Evolutionary conservation across 129 eudicot species (phyloP).

Genomic region (Chrysanthemum lavandulifolium): DNA sequence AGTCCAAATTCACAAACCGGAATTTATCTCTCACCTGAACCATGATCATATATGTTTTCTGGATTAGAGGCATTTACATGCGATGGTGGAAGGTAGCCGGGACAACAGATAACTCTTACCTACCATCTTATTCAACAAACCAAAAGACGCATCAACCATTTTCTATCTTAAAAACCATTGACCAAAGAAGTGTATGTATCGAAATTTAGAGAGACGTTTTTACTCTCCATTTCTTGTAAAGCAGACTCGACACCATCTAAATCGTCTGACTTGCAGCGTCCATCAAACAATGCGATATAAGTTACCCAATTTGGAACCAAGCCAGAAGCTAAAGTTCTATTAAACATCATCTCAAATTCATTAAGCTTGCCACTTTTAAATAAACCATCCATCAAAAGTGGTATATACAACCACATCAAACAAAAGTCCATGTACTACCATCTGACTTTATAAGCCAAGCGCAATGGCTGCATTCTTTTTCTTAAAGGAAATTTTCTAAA

Average conservation of each 20-base stretch:
- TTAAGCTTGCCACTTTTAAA: slow-evolving; percentile 57
- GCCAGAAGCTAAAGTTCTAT: slow-evolving; percentile 21
- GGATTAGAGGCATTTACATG: too few relatives aligned
- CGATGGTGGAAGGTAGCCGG: slow-evolving; percentile 44
- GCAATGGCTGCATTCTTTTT: slow-evolving; percentile 36
- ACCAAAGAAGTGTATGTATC: slow-evolving; percentile 69
- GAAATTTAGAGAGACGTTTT: slow-evolving; percentile 58
- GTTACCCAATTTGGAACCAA: too few relatives aligned
- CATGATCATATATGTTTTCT: too few relatives aligned
- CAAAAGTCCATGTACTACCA: slow-evolving; percentile 71
- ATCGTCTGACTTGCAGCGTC: slow-evolving; percentile 64
- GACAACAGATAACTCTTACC: slow-evolving; percentile 29
- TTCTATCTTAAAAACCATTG: slow-evolving; percentile 55
- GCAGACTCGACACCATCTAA: slow-evolving; percentile 47
- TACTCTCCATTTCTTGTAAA: slow-evolving; percentile 64
- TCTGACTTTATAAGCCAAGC: slow-evolving; percentile 54
- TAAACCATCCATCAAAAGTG: slow-evolving; percentile 73
- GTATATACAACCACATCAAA: slow-evolving; percentile 73
- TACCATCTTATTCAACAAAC: slow-evolving; percentile 48
- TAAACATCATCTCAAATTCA: slow-evolving; percentile 71
- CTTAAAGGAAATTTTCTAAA: slow-evolving; percentile 40
- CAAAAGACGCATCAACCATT: slow-evolving; percentile 54
- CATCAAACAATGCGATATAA: slow-evolving; percentile 42
- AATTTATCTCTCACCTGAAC: too few relatives aligned
- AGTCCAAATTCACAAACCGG: too few relatives aligned